phyloP scores from a whole-genome alignment of 306 rosid genomes.

The Carpinus viminea region DNA sequence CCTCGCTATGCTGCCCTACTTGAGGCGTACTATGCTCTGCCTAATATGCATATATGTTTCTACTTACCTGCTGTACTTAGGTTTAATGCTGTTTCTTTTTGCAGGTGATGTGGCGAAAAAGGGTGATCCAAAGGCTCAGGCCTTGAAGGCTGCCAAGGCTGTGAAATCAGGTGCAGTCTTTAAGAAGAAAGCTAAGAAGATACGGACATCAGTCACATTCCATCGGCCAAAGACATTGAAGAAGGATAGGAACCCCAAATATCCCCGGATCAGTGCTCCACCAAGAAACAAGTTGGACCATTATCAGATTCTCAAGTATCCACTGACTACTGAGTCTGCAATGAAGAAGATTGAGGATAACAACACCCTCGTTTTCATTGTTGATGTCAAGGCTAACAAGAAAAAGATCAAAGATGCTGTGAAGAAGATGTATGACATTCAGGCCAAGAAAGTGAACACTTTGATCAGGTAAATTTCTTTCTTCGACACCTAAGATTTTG shows the following conservation, averaged over 20 bases:
- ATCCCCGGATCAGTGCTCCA: conserved; percentile 80
- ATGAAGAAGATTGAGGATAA: conserved; percentile 96
- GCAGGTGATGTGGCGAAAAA: conserved; percentile 62
- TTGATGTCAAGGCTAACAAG: conserved; percentile 84
- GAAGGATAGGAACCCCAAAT: conserved; percentile 80
- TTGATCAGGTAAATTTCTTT: conserved; percentile 66
- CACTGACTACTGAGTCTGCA: conserved; percentile 83
- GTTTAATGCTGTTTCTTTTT: not conserved
- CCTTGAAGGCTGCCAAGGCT: conserved; percentile 92
- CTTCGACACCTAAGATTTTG: not conserved
- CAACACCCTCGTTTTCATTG: conserved; percentile 80
- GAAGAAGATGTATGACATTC: conserved; percentile 90
- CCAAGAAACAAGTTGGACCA: conserved; percentile 92
- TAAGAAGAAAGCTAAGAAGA: conserved; percentile 83
- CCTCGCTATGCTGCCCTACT: not conserved
- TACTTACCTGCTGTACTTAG: not conserved
- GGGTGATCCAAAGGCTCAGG: conserved; percentile 76
- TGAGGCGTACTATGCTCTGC: not conserved
- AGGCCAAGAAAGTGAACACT: conserved; percentile 91
- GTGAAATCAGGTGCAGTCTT: conserved; percentile 69
- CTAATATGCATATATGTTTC: not conserved
- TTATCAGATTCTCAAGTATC: conserved; percentile 80
- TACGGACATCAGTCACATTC: conserved; percentile 80
- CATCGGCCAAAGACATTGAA: conserved; percentile 83
- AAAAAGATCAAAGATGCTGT: conserved; percentile 86